Evolutionary conservation across 1,284 basidiomycete species (phyloP).

Genomic region (Trichosporon sp.): DNA sequence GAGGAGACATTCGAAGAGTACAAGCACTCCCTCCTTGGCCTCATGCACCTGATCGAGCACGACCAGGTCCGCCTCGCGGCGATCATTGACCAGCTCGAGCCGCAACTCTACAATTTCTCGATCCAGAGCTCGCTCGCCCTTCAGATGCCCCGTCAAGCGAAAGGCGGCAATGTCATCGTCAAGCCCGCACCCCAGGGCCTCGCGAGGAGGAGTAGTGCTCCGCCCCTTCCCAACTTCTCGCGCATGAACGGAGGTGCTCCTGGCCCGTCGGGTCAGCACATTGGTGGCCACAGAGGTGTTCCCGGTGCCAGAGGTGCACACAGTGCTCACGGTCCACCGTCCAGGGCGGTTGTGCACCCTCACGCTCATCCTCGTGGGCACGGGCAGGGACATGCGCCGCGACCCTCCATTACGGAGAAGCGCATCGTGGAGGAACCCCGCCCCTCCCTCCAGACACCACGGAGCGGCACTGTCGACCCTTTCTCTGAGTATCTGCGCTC

Average conservation of each 20-base stretch:
- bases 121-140: background rate
- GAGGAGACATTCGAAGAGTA: slow-evolving; percentile 19
- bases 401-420: background rate
- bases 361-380: background rate
- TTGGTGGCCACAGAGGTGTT: no score
- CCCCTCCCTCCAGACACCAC: background rate
- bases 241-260: background rate
- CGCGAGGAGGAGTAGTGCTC: background rate
- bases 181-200: background rate
- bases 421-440: background rate
- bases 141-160: background rate
- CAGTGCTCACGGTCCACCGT: background rate
- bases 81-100: slow-evolving; percentile 29
- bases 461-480: background rate
- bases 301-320: background rate
- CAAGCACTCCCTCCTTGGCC: slow-evolving; percentile 24
- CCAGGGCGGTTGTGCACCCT: background rate
- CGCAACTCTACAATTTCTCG: background rate
- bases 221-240: background rate
- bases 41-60: slow-evolving; percentile 33
- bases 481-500: background rate
- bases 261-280: no score
- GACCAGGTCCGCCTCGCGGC: slow-evolving; percentile 24
- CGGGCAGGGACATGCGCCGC: background rate
- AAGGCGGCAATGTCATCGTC: background rate